Evolutionary conservation across 352 stramenopile genomes (phyloP), one percentile per base, ranked within the genome.

Genomic region (Pythium pyrilobum): DNA sequence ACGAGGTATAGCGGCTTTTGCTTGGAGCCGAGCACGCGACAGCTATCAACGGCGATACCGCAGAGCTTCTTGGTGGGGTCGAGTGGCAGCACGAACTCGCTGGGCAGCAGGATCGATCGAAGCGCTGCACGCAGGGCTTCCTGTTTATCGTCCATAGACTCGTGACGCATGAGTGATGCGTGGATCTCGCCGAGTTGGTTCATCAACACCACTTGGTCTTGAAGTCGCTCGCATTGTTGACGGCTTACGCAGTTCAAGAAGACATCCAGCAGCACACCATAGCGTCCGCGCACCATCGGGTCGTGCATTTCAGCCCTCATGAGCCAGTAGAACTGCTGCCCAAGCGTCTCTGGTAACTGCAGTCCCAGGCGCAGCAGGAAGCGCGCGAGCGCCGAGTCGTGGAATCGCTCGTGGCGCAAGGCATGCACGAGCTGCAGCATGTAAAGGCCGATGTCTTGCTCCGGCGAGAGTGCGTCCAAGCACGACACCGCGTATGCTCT

Each of bases 371-470:
- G 40, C 2, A 72, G 33, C 29, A 64, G 39, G 23, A 65, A 72
- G 4, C 48, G 40, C 5, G 56, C 34, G 0, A 69, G 42, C 16
- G 43, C 49, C 2, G 41, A 60, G 37, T 66, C 39, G 40, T 55
- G 44, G 20, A 29, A 50, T 32, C 52, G 41, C 27, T 74, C 66
- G 47, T 62, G 46, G 21, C 60, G 60, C 23, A 74, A 42, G 6
- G 66, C 62, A 28, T 74, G 62, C 1, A 71, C 37, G 9, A 74
- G 37, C n/a, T 74, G 66, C 13, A 64, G 53, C 24, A 74, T 34
- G 41, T 66, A 63, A 10, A 71, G 29, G 11, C 41, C 36, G 15
- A 50, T 34, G 29, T 64, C 52, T 44, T 49, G n/a, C 1, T 20
- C 11, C 18, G 38, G 6, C 15, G 37, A 28, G 4, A 65, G 24